Conservation (phyloP, 768 basidiomycete species). For the Kwoniella newhampshirensis region DNA sequence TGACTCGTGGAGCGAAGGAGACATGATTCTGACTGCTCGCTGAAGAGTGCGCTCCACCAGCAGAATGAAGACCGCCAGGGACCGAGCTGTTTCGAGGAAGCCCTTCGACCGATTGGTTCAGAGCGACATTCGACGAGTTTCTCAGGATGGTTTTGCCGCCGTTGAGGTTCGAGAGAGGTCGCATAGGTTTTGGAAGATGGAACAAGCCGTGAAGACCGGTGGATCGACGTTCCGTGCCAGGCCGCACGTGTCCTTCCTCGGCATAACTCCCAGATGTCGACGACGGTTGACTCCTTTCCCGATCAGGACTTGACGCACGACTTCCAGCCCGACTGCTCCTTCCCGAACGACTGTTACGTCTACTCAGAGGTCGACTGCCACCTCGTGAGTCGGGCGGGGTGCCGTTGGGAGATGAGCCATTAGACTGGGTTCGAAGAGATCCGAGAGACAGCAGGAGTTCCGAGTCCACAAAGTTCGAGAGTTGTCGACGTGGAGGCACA, state of each 20-base stretch:
- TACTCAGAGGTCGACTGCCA: constrained; percentile 50
- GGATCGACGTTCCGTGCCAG: constrained; percentile 50
- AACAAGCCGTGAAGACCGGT: constrained; percentile 37
- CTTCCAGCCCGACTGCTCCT: constrained; percentile 52
- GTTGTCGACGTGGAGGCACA: constrained; percentile 47
- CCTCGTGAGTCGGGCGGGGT: constrained; percentile 51
- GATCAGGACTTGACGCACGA: constrained; percentile 65
- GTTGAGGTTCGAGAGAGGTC: constrained; percentile 36
- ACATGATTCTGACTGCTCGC: constrained; percentile 6
- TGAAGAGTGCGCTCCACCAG: constrained; percentile 1
- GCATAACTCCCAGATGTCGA: constrained; percentile 15
- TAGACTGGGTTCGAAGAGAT: constrained; percentile 47
- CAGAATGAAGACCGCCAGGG: constrained; percentile 18
- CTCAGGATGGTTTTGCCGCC: constrained; percentile 42
- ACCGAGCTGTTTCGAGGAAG: constrained; percentile 28
- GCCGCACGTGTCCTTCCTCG: constrained; percentile 24
- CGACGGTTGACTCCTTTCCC: constrained; percentile 40
- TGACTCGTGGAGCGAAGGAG: constrained; percentile 21
- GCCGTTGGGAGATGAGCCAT: constrained; percentile 39
- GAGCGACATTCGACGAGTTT: constrained; percentile 34
- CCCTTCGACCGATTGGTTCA: constrained; percentile 13
- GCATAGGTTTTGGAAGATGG: constrained; percentile 48
- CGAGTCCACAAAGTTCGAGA: constrained; percentile 73
- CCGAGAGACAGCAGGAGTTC: constrained; percentile 73
- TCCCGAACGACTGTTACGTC: constrained; percentile 45